Evolutionary conservation across 2,329 filamentous ascomycete species (phyloP).

Genomic region (Hypoxylon sp.): DNA sequence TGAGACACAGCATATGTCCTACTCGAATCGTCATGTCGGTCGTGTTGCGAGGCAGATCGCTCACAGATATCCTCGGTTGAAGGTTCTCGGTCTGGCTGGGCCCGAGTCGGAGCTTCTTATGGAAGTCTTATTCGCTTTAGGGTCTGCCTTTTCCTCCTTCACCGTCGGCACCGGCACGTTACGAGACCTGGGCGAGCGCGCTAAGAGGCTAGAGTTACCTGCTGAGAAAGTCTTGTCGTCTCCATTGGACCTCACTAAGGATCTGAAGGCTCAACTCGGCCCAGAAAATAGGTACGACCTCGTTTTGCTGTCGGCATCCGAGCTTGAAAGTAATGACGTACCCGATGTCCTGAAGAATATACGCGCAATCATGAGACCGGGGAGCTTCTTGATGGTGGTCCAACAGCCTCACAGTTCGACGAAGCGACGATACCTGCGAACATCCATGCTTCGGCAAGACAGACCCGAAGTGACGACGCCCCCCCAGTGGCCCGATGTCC

Average conservation of each 20-base stretch:
- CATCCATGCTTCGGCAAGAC: neutral
- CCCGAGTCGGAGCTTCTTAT: slow-evolving; percentile 49
- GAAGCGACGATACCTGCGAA: slow-evolving; percentile 39
- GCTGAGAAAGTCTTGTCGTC: slow-evolving; percentile 22
- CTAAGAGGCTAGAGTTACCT: slow-evolving; percentile 8
- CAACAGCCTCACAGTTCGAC: slow-evolving; percentile 33
- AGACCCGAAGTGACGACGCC: slow-evolving; percentile 46
- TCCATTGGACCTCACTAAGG: slow-evolving; percentile 43
- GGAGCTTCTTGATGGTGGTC: slow-evolving; percentile 54
- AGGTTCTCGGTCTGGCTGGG: slow-evolving; percentile 55
- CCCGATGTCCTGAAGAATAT: slow-evolving; percentile 46
- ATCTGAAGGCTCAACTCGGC: slow-evolving; percentile 29
- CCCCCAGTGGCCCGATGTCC: slow-evolving; percentile 52
- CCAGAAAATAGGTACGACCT: slow-evolving; percentile 45
- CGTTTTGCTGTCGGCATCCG: slow-evolving; percentile 53
- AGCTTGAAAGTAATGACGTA: slow-evolving; percentile 49
- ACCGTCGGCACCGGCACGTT: slow-evolving; percentile 44
- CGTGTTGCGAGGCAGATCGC: slow-evolving; percentile 54
- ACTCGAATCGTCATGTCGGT: slow-evolving; percentile 53
- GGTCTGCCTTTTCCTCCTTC: slow-evolving; percentile 51
- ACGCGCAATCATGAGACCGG: slow-evolving; percentile 52
- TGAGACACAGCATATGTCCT: slow-evolving; percentile 50
- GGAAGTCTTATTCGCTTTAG: slow-evolving; percentile 51
- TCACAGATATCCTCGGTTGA: slow-evolving; percentile 57
- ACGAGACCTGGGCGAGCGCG: slow-evolving; percentile 17